Conservation (phyloP, 345 rosid species). For the Populus pruinosa region DNA sequence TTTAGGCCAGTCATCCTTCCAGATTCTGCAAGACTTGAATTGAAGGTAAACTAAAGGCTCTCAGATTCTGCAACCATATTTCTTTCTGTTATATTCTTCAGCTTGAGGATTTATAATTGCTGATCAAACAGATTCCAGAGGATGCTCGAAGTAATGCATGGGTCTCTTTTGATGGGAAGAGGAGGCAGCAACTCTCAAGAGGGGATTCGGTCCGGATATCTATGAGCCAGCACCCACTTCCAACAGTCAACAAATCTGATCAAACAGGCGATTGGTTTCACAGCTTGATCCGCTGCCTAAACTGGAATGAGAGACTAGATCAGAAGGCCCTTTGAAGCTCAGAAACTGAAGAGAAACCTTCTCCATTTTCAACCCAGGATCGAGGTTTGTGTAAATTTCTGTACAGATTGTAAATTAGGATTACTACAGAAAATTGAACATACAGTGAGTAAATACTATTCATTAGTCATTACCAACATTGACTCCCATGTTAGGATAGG, state of each 20-base stretch:
- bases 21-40: constrained; percentile 88
- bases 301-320: constrained; percentile 96
- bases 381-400: constrained; percentile 36
- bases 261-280: constrained; percentile 98
- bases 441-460: constrained; percentile 5
- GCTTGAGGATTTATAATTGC: neutral
- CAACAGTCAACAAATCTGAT: constrained; percentile 88
- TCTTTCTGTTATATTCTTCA: neutral
- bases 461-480: neutral
- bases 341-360: constrained; percentile 7
- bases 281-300: constrained; percentile 91
- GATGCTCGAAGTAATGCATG: constrained; percentile 97
- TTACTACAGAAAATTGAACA: constrained; percentile 3
- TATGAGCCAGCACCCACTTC: constrained; percentile 97
- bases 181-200: constrained; percentile 94
- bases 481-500: constrained; percentile 15
- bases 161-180: constrained; percentile 98
- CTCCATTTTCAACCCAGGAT: constrained; percentile 7
- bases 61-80: neutral
- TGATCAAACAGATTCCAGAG: constrained; percentile 63
- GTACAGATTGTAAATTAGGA: constrained; percentile 32
- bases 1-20: constrained; percentile 98
- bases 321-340: constrained; percentile 67
- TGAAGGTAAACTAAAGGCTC: constrained; percentile 54
- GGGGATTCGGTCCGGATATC: constrained; percentile 83